Evolutionary conservation across 2,329 filamentous ascomycete species (phyloP), one percentile per base, ranked within the genome.

Genomic region (Alternaria sp.): DNA sequence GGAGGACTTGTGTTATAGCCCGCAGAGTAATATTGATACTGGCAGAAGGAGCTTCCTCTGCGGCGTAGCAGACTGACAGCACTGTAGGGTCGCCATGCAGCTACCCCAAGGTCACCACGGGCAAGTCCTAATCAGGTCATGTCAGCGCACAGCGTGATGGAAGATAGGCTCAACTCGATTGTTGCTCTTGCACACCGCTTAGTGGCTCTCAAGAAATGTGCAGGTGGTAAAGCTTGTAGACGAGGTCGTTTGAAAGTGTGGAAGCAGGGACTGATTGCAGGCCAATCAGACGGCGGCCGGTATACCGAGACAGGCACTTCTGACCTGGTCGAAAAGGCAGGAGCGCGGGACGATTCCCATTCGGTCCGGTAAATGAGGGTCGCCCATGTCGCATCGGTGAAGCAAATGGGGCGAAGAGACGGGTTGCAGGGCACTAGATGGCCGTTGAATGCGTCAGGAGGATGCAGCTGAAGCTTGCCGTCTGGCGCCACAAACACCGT

Each of bases 401-500:
- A 49, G 51, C 29, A 45, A 28, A 37, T 26, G 51, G 50, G 55
- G 50, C 45, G 31, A 39, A 39, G 42, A 53, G 51, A 36, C 40
- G 40, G 24, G 51, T 36, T 58, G 55, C 33, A 53, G 51, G 40
- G 51, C 42, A 50, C 44, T 44, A 39, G 51, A 54, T 49, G 56
- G 39, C 56, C 56, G 56, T 58, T 54, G 56, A 44, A 36, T 33
- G 56, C 51, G 55, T 53, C 56, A 57, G 51, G 37, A 54, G 42
- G 55, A 51, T 49, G 56, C 56, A 58, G 55, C 41, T 48, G 42
- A 37, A 49, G 50, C n/a, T 14, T 36, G 33, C 33, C 40, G 33
- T 13, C 40, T 52, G 36, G 51, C 55, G 55, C 55, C 55, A 57
- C 55, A 53, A 48, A 42, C 36, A 57, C 55, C 50, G 55, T 57